phyloP scores from a whole-genome alignment of 75 land plant genomes.

The Selaginella tamariscina region DNA sequence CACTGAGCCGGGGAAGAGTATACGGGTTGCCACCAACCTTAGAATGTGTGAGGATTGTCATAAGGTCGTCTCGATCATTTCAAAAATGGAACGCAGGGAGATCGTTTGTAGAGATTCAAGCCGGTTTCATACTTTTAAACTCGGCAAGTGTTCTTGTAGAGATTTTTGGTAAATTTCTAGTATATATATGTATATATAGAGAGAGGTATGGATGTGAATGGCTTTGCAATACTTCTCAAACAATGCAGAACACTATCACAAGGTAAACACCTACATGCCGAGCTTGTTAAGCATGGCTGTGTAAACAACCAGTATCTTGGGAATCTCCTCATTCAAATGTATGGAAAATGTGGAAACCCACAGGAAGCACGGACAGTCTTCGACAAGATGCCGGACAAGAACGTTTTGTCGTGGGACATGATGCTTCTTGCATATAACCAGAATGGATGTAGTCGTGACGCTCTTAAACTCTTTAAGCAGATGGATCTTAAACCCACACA shows the following conservation, averaged over 20 bases:
- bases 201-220: no score
- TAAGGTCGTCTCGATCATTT: conserved; percentile 36
- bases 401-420: not conserved
- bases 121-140: conserved; percentile 35
- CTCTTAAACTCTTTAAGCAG: no score
- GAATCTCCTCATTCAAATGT: no score
- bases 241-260: no score
- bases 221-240: no score
- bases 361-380: no score
- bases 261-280: no score
- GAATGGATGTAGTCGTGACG: not conserved
- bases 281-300: not conserved
- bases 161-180: no score
- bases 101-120: conserved; percentile 39
- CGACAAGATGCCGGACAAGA: not conserved
- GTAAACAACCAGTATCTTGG: not conserved
- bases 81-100: conserved; percentile 26
- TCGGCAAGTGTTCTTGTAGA: conserved; percentile 41
- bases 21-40: conserved; percentile 31
- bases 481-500: not conserved
- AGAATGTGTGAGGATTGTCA: conserved; percentile 43
- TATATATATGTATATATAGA: no score
- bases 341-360: no score
- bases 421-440: not conserved
- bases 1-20: conserved; percentile 22